Conservation (phyloP, 2,329 filamentous ascomycete species). For the Teratosphaeria gauchensis region DNA sequence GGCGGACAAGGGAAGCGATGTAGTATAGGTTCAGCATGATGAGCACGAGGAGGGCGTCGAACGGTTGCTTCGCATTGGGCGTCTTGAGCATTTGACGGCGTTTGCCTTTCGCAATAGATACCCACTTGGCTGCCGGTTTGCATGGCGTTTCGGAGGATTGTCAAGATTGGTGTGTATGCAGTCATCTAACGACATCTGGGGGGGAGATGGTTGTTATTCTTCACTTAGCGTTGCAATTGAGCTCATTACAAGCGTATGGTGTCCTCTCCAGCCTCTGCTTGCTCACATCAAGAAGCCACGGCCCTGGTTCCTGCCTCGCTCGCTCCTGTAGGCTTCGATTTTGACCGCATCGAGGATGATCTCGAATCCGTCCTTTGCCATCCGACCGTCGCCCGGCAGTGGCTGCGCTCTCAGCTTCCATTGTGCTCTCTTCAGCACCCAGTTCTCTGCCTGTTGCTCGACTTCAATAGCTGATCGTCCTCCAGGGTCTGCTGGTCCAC, state of each 20-base stretch:
- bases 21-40: neutral
- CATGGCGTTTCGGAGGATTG: neutral
- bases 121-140: neutral
- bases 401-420: constrained; percentile 21
- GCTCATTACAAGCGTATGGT: neutral
- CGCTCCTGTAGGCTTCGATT: constrained; percentile 20
- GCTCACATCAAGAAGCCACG: no score
- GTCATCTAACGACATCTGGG: neutral
- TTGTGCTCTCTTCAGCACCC: constrained; percentile 19
- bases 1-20: neutral
- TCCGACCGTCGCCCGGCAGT: constrained; percentile 6
- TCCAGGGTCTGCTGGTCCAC: no score
- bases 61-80: neutral
- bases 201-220: neutral
- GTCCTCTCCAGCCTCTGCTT: no score
- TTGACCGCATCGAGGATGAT: constrained; percentile 22
- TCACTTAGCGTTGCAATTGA: neutral
- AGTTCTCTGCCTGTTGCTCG: constrained; percentile 42
- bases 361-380: constrained; percentile 17
- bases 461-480: no score
- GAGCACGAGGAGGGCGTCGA: neutral
- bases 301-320: constrained; percentile 14
- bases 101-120: neutral
- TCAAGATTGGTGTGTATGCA: neutral
- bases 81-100: neutral